Base-by-base conservation (phyloP, 1,284 basidiomycete species). In the Phellopilus nigrolimitatus region DNA sequence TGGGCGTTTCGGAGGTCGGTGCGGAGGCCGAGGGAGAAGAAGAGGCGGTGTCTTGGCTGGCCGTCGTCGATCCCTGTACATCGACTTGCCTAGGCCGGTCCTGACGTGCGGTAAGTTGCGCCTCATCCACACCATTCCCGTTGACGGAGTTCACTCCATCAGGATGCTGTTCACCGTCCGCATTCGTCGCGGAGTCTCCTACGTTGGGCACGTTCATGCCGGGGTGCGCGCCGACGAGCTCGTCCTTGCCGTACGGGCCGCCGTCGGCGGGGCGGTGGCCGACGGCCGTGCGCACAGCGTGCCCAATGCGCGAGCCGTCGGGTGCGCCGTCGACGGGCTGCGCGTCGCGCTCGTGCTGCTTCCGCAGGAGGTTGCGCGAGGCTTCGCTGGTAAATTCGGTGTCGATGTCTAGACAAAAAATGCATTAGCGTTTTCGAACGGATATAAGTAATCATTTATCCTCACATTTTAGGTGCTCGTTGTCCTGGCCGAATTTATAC, bases 401-500 rank as follows among this genome's bases (percentile, higher is more conserved):
- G 28, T 57, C 47, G 36, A 61, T 55, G 37, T 61, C 60, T 61
- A 34, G 7, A 19, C 9, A 7, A 6, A 2, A 45, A 33, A 12
- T 46, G 22, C 30, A 27, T 13, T 24, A 15, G 9, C 15, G 24
- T 42, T 17, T 24, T 17, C 10, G 3, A 17, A 39, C 12, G 7
- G n/a, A 22, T 43, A 48, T 1, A 25, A 9, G 19, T 10, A 52
- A 62, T 45, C 53, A 66, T 61, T 67, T 3, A 22, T 19, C 3
- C 52, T 33, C 24, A 56, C 53, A 47, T 58, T 60, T 66, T 53
- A 68, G 53, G 37, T 72, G 75, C 10, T 69, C 68, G 61, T 80
- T 80, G 39, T 71, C 66, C 56, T 76, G 68, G 36, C 69, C 69
- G 61, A 82, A 82, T 25, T 69, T 68, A 62, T 77, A 79, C 27